Conservation (phyloP, 192 early-diverging fungal species). For the Lobosporangium transversale region DNA sequence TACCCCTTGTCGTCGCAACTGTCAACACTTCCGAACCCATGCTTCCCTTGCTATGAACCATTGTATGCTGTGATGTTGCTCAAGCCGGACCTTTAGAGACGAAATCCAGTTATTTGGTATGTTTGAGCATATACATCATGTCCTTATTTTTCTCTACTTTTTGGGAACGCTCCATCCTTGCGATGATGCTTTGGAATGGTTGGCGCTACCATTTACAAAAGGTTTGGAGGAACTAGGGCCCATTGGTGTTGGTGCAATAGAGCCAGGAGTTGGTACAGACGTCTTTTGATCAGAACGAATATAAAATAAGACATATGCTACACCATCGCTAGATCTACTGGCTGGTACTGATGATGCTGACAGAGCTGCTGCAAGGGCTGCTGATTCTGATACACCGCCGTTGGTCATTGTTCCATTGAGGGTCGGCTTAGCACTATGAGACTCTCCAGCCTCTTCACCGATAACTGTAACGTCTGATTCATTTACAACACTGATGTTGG, state of each 20-base stretch:
- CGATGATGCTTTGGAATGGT: slow-evolving; percentile 14
- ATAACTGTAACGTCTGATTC: slow-evolving; percentile 68
- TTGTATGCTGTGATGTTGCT: too few relatives aligned
- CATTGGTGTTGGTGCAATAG: background rate
- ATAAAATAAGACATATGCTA: slow-evolving; percentile 86
- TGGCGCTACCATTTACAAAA: slow-evolving; percentile 11
- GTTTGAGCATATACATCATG: background rate
- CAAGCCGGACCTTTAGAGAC: too few relatives aligned
- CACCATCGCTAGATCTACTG: slow-evolving; percentile 61
- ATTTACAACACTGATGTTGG: slow-evolving; percentile 68
- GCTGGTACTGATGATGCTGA: slow-evolving; percentile 42
- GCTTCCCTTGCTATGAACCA: too few relatives aligned
- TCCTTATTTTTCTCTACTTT: slow-evolving; percentile 15
- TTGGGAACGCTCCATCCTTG: slow-evolving; percentile 30
- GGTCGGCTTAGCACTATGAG: background rate
- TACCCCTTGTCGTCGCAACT: background rate
- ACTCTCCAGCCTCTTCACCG: slow-evolving; percentile 3
- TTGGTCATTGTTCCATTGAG: slow-evolving; percentile 14
- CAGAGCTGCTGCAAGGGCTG: slow-evolving; percentile 36
- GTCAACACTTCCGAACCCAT: too few relatives aligned
- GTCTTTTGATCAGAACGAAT: slow-evolving; percentile 53
- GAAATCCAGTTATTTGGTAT: background rate
- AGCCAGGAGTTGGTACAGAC: slow-evolving; percentile 1
- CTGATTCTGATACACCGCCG: slow-evolving; percentile 33
- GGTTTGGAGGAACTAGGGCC: slow-evolving; percentile 14